Base-by-base conservation (phyloP, 2,329 filamentous ascomycete species). In the Colletotrichum tabaci region DNA sequence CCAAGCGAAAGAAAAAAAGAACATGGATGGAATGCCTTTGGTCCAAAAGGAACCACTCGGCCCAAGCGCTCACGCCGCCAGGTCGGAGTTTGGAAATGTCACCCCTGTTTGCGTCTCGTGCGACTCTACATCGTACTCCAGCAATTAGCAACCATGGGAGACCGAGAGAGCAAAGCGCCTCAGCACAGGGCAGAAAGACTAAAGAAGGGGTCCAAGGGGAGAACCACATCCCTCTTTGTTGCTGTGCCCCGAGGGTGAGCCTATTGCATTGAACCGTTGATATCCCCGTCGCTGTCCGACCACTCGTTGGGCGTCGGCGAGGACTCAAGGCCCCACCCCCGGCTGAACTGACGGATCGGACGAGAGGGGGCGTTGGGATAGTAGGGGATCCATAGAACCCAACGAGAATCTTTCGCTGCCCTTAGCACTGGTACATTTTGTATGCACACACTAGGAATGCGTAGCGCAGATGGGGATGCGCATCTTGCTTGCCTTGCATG, bases 11-110 rank as follows among this genome's bases (percentile, higher is more conserved):
- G 67, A 23, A 53, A 52, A 69, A 72, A 72, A 74, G 65, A 74
- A 74, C 67, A 74, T 74, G 72, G 73, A 74, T 74, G 63, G 72
- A 74, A 73, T 67, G 63, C 63, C 71, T 55, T 50, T 73, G 58
- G 53, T 30, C 47, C 47, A 66, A 65, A 62, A 69, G 68, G 65
- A 67, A 70, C 61, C 72, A 68, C 72, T 74, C 68, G 73, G 67
- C 67, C 73, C 73, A 74, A 65, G 64, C 61, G 73, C 71, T 71
- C 73, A 73, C 71, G 63, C 60, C 71, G 67, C 65, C 57, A 61
- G 47, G 63, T 74, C 49, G 66, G 57, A 60, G 72, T 74, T 68
- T 74, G 67, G 62, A 74, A 66, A 64, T 57, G 61, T 16, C 23
- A 56, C 44, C 67, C 69, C 72, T 73, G 72, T 26, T 71, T 57